These are phyloP conservation scores for Nicotiana paniculata DNA, from an alignment of 257 asterid species.

Conservation along the genomic window DNA sequence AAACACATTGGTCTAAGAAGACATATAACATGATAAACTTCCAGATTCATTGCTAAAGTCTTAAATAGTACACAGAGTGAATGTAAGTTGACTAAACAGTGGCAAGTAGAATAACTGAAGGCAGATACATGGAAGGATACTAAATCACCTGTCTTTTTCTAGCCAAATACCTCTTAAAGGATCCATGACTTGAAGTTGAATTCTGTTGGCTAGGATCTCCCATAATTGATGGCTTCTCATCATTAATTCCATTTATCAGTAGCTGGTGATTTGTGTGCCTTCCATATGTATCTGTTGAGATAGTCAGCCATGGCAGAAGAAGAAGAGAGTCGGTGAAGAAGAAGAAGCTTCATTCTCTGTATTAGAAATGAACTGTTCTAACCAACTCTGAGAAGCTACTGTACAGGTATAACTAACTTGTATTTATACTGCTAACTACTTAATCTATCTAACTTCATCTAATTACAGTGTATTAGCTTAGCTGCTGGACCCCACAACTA, in stretches of 20 bases:
- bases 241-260: conserved; percentile 74
- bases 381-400: no score
- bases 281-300: conserved; percentile 54
- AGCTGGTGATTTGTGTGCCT: conserved; percentile 69
- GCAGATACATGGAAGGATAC: not conserved
- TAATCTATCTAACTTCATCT: no score
- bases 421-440: no score
- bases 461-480: no score
- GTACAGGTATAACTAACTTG: no score
- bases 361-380: no score
- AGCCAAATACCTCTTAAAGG: conserved; percentile 63
- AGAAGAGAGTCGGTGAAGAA: no score
- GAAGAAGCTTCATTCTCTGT: no score
- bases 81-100: not conserved
- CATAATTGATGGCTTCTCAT: conserved; percentile 73
- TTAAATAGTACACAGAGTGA: not conserved
- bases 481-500: no score
- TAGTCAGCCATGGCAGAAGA: no score
- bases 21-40: not conserved
- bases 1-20: not conserved
- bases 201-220: conserved; percentile 60
- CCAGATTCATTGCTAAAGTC: not conserved
- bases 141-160: conserved; percentile 76
- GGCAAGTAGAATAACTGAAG: not conserved
- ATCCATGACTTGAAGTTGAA: conserved; percentile 59